Evolutionary conservation across 2,329 filamentous ascomycete genomes (phyloP), one percentile per base, ranked within the genome.

Genomic region (Onygenales sp.): DNA sequence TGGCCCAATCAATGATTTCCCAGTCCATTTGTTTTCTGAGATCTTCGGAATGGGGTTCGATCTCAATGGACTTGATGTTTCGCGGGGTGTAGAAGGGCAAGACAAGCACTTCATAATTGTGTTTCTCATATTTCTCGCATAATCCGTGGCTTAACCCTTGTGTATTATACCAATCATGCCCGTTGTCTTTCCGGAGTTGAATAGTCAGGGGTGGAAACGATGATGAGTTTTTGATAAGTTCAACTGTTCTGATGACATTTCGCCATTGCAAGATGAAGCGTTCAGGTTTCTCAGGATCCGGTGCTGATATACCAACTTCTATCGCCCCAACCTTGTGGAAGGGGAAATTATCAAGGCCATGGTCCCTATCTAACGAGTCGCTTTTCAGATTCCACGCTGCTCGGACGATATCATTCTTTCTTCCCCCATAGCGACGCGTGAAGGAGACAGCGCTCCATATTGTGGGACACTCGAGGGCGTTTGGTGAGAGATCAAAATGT

Each of bases 291-390:
- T 50, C 21, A 14, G 17, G 47, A 50, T 50, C 38, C 11, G 54
- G 54, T 27, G 54, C 51, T 3, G 32, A 35, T 7, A 55, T 33
- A 33, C 35, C 51, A 10, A 55, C 45, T 47, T 50, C 46, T 35
- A 55, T 46, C 8, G 46, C 21, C 3, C 8, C 39, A 43, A 55
- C 50, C 32, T 55, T 55, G 46, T 50, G 41, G 35, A 55, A 53
- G 8, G 54, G 51, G 14, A 55, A 53, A 11, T 51, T 53, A 35
- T 53, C 27, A 14, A 55, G 50, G 14, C 51, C 39, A 10, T 7
- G 5, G 36, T 53, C 42, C 32, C 7, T 41, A 5, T 7, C 9
- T 11, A n/a, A 27, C 21, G 10, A 2, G 9, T 11, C 7, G 32
- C 31, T 49, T 41, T 32, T 13, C 32, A 36, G 21, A 31, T 33